phyloP scores from a whole-genome alignment of 306 rosid species.

The Carpinus viminea region DNA sequence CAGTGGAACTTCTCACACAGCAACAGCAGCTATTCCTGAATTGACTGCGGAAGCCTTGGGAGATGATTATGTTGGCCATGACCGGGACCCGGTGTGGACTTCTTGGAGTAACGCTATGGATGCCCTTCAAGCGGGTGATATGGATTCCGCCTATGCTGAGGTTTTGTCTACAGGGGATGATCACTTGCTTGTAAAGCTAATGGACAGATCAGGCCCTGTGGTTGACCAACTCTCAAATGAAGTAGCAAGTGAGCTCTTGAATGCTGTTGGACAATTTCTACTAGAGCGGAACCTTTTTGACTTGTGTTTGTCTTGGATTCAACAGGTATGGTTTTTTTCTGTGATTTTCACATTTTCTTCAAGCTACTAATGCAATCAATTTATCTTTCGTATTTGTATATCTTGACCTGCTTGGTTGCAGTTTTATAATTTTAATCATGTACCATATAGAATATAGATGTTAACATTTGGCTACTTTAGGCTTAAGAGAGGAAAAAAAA shows the following conservation, averaged over 20 bases:
- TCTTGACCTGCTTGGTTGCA: neutral
- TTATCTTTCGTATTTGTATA: neutral
- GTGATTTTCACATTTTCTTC: neutral
- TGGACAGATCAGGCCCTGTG: conserved; percentile 95
- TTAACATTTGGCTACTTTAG: neutral
- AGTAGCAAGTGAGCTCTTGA: conserved; percentile 65
- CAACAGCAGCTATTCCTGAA: conserved; percentile 87
- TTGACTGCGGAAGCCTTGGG: conserved; percentile 75
- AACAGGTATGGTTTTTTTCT: conserved; percentile 60
- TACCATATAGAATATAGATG: neutral
- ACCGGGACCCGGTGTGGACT: conserved; percentile 87
- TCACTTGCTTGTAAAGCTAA: conserved; percentile 79
- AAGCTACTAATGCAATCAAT: neutral
- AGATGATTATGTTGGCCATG: conserved; percentile 69
- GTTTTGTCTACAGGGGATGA: conserved; percentile 81
- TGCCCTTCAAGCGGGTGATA: conserved; percentile 85
- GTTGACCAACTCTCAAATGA: conserved; percentile 78
- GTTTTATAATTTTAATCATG: neutral
- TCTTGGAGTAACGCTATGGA: conserved; percentile 90
- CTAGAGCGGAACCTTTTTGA: conserved; percentile 77
- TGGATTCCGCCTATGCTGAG: conserved; percentile 83
- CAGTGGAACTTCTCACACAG: conserved; percentile 67
- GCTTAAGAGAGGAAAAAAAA: neutral
- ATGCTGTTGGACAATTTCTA: conserved; percentile 75
- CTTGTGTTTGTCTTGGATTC: conserved; percentile 88